A percentile compares a stretch with the other conserved stretches of the same genome.
These are phyloP conservation scores for Hirsutella rhossiliensis DNA, from an alignment of 2,329 filamentous ascomycete species.

Conservation along the genomic window DNA sequence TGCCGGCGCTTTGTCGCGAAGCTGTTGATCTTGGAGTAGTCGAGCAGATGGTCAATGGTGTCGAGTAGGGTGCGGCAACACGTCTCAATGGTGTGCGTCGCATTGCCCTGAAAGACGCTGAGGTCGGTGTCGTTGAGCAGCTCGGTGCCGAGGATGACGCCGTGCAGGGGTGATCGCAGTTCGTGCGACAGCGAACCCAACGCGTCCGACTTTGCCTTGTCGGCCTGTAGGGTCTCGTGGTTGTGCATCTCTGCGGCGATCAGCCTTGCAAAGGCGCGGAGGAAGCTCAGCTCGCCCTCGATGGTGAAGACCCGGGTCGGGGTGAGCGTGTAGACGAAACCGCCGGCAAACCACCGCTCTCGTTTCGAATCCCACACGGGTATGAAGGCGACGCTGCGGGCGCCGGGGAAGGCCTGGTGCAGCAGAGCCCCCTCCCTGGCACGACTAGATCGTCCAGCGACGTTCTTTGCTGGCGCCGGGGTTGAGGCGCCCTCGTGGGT, in stretches of 20 bases:
- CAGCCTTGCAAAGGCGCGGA: conserved; percentile 38
- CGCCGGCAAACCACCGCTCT: conserved; percentile 35
- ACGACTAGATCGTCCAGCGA: no score
- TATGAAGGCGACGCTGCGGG: conserved; percentile 32
- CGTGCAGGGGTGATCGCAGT: conserved; percentile 47
- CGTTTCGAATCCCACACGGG: conserved; percentile 34
- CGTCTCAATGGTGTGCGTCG: conserved; percentile 35
- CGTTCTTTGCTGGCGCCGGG: background rate
- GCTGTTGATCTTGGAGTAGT: conserved; percentile 42
- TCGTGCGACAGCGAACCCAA: conserved; percentile 51
- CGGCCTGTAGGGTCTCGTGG: conserved; percentile 22
- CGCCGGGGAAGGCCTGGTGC: conserved; percentile 27
- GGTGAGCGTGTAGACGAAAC: conserved; percentile 34
- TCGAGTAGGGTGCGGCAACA: conserved; percentile 40
- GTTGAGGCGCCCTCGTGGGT: background rate
- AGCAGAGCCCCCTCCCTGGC: conserved; percentile 7
- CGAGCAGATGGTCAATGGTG: conserved; percentile 40
- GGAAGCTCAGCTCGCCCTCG: conserved; percentile 36
- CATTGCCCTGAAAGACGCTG: conserved; percentile 31
- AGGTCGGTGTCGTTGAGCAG: conserved; percentile 39
- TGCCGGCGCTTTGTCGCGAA: conserved; percentile 8
- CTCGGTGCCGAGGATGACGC: conserved; percentile 42
- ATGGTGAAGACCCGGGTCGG: conserved; percentile 30
- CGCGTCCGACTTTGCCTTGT: conserved; percentile 43
- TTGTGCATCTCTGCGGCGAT: conserved; percentile 45